phyloP scores from a whole-genome alignment of 2,329 filamentous ascomycete genomes.

The Beauveria varroae region DNA sequence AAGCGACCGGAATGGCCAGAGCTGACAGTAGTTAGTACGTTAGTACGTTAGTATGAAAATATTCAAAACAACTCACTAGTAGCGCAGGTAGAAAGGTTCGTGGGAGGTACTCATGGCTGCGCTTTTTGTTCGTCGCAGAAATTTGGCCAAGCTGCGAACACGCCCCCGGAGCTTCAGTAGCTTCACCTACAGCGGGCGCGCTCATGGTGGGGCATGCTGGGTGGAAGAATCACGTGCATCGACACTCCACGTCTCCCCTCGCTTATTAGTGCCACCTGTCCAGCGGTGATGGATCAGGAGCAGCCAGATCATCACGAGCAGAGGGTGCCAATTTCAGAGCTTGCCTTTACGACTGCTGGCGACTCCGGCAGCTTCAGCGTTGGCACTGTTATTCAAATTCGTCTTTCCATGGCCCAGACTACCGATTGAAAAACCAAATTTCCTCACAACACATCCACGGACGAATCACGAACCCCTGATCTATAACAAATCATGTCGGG shows the following conservation, averaged over 20 bases:
- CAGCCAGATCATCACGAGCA: conserved; percentile 30
- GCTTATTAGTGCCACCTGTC: conserved; percentile 33
- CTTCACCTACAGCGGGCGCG: not conserved
- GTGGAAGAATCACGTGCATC: conserved; percentile 25
- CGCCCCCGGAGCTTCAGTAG: not conserved
- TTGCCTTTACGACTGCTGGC: conserved; percentile 21
- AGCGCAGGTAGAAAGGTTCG: conserved; percentile 91
- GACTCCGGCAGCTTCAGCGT: conserved; percentile 21
- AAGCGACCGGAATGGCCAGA: conserved; percentile 96
- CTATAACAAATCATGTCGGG: conserved; percentile 64
- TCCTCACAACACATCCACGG: not conserved
- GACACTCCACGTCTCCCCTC: conserved; percentile 15
- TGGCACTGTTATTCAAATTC: conserved; percentile 21
- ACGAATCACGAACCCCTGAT: conserved; percentile 8
- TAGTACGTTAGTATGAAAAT: not conserved
- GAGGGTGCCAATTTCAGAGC: conserved; percentile 21
- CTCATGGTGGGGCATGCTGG: conserved; percentile 16
- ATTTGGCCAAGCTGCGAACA: not conserved
- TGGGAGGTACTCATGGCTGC: conserved; percentile 55
- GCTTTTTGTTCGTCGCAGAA: conserved; percentile 12
- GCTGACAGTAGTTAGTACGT: conserved; percentile 39
- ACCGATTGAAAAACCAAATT: conserved; percentile 13
- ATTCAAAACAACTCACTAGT: conserved; percentile 65
- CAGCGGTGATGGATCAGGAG: conserved; percentile 23
- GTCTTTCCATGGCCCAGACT: conserved; percentile 24